These are phyloP conservation scores for Fusarium sp. DNA, from an alignment of 2,329 filamentous ascomycete genomes.

Conservation along the genomic window DNA sequence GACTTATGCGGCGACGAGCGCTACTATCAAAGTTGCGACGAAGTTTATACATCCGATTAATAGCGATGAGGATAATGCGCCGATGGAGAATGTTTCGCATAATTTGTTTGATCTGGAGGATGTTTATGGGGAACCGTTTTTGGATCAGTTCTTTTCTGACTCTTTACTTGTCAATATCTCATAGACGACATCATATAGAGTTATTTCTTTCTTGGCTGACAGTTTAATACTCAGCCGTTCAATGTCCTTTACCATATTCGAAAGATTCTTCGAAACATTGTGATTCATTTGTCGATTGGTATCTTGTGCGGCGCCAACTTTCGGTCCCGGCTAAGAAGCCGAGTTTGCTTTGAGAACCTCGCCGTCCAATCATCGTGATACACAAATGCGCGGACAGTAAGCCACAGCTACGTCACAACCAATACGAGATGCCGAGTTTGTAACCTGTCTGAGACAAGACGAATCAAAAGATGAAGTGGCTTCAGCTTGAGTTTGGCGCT, in stretches of 20 bases:
- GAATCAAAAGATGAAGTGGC: not conserved
- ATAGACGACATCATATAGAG: not conserved
- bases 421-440: not conserved
- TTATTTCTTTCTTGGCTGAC: not conserved
- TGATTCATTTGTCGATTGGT: accelerated
- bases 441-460: not conserved
- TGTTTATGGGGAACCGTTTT: constrained; percentile 33
- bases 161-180: constrained; percentile 33
- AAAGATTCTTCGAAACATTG: accelerated
- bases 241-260: accelerated
- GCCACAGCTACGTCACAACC: not conserved
- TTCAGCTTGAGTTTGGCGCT: not conserved
- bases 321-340: not conserved
- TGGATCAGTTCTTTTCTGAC: constrained; percentile 42
- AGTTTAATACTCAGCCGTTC: accelerated
- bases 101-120: constrained; percentile 30
- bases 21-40: constrained; percentile 40
- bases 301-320: not conserved
- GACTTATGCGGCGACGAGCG: constrained; percentile 8
- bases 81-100: not conserved
- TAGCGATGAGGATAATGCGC: constrained; percentile 1
- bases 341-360: not conserved
- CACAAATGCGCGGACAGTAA: not conserved
- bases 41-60: constrained; percentile 41
- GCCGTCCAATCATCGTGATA: not conserved